These are phyloP conservation scores for Geranium rotundifolium DNA, from an alignment of 345 rosid genomes.

Conservation along the genomic window DNA sequence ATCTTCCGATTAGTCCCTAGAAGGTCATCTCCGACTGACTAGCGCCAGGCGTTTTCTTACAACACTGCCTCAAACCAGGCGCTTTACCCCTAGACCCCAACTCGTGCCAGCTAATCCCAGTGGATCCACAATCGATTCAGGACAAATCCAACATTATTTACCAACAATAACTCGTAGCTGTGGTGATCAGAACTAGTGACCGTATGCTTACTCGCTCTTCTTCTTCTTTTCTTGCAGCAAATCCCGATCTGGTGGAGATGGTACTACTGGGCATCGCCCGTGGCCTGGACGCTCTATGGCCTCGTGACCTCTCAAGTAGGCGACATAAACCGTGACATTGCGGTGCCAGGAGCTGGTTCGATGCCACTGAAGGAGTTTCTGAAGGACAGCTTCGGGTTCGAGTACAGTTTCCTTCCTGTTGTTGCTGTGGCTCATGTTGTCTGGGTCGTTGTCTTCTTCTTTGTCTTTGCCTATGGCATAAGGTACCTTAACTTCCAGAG, in stretches of 20 bases:
- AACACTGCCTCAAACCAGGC: too few species aligned
- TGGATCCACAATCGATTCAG: too few species aligned
- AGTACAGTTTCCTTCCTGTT: conserved; percentile 46
- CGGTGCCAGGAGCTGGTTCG: conserved; percentile 27
- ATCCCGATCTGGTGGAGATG: conserved; percentile 94
- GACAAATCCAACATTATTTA: too few species aligned
- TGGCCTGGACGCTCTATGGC: conserved; percentile 75
- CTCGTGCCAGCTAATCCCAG: too few species aligned
- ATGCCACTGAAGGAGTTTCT: conserved; percentile 32
- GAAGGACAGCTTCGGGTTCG: conserved; percentile 32
- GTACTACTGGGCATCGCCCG: conserved; percentile 74
- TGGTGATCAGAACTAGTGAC: too few species aligned
- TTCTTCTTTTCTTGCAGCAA: conserved; percentile 29
- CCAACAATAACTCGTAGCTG: too few species aligned
- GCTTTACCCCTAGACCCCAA: too few species aligned
- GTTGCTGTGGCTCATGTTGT: conserved; percentile 46
- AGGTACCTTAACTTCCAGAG: conserved; percentile 20
- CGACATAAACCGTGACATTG: conserved; percentile 22
- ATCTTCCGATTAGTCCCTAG: too few species aligned
- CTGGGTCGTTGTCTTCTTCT: conserved; percentile 14
- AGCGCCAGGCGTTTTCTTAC: too few species aligned
- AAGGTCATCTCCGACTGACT: too few species aligned
- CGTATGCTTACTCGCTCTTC: neutral
- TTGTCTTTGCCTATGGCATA: conserved; percentile 19
- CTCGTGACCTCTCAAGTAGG: conserved; percentile 69